Evolutionary conservation across 306 rosid genomes (phyloP), one percentile per base, ranked within the genome.

Genomic region (Luffa aegyptiaca): DNA sequence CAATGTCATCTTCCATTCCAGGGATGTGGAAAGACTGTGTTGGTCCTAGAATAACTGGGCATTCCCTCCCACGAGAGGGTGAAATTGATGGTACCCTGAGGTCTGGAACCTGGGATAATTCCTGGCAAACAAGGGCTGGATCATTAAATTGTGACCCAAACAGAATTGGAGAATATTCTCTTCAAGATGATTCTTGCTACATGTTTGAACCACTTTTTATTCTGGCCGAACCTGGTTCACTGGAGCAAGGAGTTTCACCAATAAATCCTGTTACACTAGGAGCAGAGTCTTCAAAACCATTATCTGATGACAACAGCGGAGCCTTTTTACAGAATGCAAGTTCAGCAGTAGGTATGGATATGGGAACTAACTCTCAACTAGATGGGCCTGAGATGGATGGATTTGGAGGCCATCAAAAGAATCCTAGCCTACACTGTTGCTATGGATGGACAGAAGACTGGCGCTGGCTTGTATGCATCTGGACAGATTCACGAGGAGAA

Each of bases 391-490:
- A 94, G 70, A 57, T 82, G 46, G 97, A 92, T 78, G 84, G 80
- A 45, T 81, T 81, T 82, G 84, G 81, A 82, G 49, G 81, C 78
- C 78, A 76, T 82, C 91, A 82, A 51, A 95, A 89, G 92, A 77
- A 68, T 84, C 90, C 97, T n/a, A 95, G 97, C 86, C 83, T 95
- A 35, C 98, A 95, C 84, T 95, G 98, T 89, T 91, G 97, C 92
- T 95, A 95, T 79, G 98, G 98, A 77, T 95, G 98, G 98, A 92
- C 98, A 42, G 98, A 95, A 85, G 98, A 95, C 78, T 95, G 98
- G 98, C 97, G 97, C 56, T 95, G 98, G 98, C 96, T 95, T 36
- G 96, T 95, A 73, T 92, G 98, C 85, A 90, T 86, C 82, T 95
- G 98, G 98, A 95, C 98, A 48, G 98, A 95, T 86, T 89, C 98